Conservation (phyloP, 441 rosid species). For the Francoa sonchifolia region DNA sequence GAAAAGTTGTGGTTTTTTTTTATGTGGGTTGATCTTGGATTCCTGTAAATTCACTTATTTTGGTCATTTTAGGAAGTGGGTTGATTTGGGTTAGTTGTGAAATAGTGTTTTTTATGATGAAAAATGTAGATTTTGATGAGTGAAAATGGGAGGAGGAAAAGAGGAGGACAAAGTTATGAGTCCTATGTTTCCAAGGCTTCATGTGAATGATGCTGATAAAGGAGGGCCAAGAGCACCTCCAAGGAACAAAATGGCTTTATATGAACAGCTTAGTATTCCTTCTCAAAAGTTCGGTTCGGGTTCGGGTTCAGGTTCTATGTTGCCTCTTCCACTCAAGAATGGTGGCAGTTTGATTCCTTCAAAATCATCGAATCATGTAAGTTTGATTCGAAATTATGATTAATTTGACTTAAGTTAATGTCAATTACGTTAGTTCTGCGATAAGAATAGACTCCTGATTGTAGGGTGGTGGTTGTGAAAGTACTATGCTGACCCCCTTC, state of each 20-base stretch:
- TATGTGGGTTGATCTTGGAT: neutral
- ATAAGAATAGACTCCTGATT: constrained; percentile 10
- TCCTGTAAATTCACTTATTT: too few relatives aligned
- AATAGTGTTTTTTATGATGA: constrained; percentile 2
- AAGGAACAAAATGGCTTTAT: constrained; percentile 94
- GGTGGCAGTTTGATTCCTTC: constrained; percentile 28
- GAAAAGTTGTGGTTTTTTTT: neutral
- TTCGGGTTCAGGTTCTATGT: constrained; percentile 21
- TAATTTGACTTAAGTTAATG: neutral
- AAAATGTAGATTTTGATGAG: constrained; percentile 3
- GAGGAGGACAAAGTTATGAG: constrained; percentile 52
- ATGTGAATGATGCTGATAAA: constrained; percentile 73
- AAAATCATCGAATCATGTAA: constrained; percentile 46
- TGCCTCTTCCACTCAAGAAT: constrained; percentile 26
- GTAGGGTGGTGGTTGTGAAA: constrained; percentile 27
- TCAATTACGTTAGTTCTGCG: neutral
- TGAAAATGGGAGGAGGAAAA: constrained; percentile 53
- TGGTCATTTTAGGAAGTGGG: neutral
- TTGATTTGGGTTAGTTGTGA: constrained; percentile 6
- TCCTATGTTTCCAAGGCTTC: constrained; percentile 85
- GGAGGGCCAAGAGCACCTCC: constrained; percentile 98
- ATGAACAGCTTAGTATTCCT: constrained; percentile 82
- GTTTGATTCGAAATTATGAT: neutral
- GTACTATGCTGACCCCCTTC: constrained; percentile 15
- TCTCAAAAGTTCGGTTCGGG: constrained; percentile 55